phyloP scores from a whole-genome alignment of 441 rosid genomes.

The Theobroma grandiflorum region DNA sequence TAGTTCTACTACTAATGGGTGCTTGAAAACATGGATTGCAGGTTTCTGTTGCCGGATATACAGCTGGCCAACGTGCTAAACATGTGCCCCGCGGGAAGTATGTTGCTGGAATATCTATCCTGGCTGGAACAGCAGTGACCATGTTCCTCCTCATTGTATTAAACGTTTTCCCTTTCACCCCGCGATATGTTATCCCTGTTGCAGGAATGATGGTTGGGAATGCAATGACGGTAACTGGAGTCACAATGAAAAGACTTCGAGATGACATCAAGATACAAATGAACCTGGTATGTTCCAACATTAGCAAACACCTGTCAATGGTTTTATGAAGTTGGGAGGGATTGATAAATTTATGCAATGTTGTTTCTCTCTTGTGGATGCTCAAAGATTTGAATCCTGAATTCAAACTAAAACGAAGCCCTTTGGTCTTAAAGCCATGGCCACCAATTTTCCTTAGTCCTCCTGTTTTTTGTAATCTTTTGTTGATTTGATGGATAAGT shows the following conservation, averaged over 20 bases:
- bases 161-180: conserved; percentile 89
- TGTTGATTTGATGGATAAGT: not conserved
- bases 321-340: too few relatives aligned
- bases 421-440: not conserved
- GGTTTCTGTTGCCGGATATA: conserved; percentile 84
- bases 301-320: not conserved
- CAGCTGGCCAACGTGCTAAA: conserved; percentile 87
- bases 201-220: conserved; percentile 98
- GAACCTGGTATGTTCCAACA: conserved; percentile 50
- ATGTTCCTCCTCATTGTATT: conserved; percentile 72
- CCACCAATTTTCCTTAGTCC: not conserved
- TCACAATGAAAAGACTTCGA: conserved; percentile 86
- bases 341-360: too few relatives aligned
- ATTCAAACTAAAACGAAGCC: too few relatives aligned
- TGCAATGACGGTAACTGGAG: conserved; percentile 88
- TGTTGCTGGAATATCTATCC: conserved; percentile 80
- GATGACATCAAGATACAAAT: conserved; percentile 83
- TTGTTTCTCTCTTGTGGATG: too few relatives aligned
- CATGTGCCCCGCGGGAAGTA: conserved; percentile 79
- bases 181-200: conserved; percentile 82
- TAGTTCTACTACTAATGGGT: not conserved
- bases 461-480: not conserved
- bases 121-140: conserved; percentile 73
- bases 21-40: conserved; percentile 30
- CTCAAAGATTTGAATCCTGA: too few relatives aligned